A percentile compares a stretch with the other conserved stretches of the same genome.
phyloP scores from a whole-genome alignment of 805 yeast species.

The Alloascoidea africana region DNA sequence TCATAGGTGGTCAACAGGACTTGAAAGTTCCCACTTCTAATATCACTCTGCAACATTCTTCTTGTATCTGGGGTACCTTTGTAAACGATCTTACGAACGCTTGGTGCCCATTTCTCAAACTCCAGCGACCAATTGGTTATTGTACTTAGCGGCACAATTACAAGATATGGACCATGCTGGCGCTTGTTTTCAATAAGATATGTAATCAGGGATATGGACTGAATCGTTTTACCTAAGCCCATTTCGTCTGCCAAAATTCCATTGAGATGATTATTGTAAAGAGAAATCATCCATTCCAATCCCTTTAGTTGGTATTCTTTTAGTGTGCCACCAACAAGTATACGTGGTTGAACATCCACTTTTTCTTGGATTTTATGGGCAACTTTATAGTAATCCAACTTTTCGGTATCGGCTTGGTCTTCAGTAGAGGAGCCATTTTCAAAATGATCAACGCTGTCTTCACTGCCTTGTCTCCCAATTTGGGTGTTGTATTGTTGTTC shows the following conservation, averaged over 20 bases:
- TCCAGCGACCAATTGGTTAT: conserved; percentile 92
- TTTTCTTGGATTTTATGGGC: conserved; percentile 81
- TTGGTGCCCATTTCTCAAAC: conserved; percentile 95
- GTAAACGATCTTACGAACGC: conserved; percentile 64
- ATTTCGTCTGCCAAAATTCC: conserved; percentile 97
- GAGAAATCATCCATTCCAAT: conserved; percentile 95
- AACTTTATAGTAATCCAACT: conserved; percentile 80
- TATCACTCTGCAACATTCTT: conserved; percentile 54
- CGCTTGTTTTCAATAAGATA: conserved; percentile 69
- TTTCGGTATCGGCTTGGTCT: conserved; percentile 37
- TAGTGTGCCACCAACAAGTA: conserved; percentile 79
- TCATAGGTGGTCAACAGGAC: conserved; percentile 88
- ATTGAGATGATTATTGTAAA: conserved; percentile 82
- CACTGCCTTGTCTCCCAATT: conserved; percentile 19
- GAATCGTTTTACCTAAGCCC: conserved; percentile 97
- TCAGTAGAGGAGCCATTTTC: conserved; percentile 4
- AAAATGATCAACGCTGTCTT: conserved; percentile 10
- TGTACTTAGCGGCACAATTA: conserved; percentile 88
- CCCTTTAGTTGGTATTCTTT: conserved; percentile 96
- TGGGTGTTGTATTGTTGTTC: no score
- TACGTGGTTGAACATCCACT: conserved; percentile 64
- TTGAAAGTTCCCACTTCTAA: conserved; percentile 71
- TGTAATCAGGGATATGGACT: conserved; percentile 75
- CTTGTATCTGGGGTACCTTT: conserved; percentile 87
- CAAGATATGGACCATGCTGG: conserved; percentile 73